Conservation (phyloP, 345 rosid species). For the Odontarrhena argentea region DNA sequence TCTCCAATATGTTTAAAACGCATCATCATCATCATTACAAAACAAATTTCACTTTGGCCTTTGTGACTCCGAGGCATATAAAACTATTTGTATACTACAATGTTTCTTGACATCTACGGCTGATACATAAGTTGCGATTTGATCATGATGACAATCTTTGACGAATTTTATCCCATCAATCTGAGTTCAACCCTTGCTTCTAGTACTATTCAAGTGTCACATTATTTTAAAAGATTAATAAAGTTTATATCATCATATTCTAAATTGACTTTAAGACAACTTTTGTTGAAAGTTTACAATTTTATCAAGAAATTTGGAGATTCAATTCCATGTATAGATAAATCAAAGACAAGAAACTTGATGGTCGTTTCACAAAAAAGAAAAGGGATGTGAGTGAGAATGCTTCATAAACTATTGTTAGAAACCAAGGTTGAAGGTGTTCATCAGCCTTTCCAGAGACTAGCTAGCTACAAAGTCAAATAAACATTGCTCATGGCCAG, state of each 20-base stretch:
- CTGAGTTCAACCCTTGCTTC: conserved; percentile 17
- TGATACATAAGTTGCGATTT: conserved; percentile 31
- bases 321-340: not conserved
- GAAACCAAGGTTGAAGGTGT: not conserved
- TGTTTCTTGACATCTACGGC: conserved; percentile 34
- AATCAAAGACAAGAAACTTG: not conserved
- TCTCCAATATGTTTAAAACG: conserved; percentile 38
- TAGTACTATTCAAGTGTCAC: conserved; percentile 1
- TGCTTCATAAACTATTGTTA: not conserved
- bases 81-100: conserved; percentile 36
- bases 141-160: conserved; percentile 38
- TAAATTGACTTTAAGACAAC: not conserved
- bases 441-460: not conserved
- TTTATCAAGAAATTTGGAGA: not conserved
- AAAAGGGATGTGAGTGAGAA: not conserved
- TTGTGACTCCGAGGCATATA: conserved; percentile 34
- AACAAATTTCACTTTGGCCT: conserved; percentile 27
- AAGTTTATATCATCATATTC: conserved; percentile 1
- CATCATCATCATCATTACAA: conserved; percentile 37
- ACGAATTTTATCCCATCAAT: conserved; percentile 31
- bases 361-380: not conserved
- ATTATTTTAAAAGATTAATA: not conserved
- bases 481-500: not conserved
- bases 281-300: not conserved
- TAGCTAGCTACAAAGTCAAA: not conserved